Evolutionary conservation across 2,329 filamentous ascomycete species (phyloP), one percentile per base, ranked within the genome.

Genomic region (Cyphellophora europaea): DNA sequence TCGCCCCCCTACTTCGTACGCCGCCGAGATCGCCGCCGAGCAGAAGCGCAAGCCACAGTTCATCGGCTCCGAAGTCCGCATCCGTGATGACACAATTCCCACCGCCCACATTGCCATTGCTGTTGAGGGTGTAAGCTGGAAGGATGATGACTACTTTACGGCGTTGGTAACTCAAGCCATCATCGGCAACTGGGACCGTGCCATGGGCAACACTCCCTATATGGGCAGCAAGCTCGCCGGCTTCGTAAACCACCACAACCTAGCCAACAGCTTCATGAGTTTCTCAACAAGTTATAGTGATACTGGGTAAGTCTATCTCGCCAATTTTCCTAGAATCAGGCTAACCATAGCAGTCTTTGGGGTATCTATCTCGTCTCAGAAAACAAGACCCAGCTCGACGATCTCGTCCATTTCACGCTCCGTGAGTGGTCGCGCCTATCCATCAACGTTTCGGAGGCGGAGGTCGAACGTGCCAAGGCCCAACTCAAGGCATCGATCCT

Each of bases 251-350:
- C 80, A 93, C 67, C 78, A 96, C 69, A 81, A 88, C 63, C 77
- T 98, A 44, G 91, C 91, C 65, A 98, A 94, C 73, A 95, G 88
- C 77, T 98, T 95, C 76, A 98, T 98, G 93, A 93, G 85, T 72
- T 98, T 98, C 72, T 95, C 88, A 49, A 98, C 91, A 50, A 94
- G 86, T 74, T 98, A 98, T 71, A 96, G 88, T 59, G 91, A 98
- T 65, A 98, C 91, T 61, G 91, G 88, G 87, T 94, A 77, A 65
- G 79, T 61, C 33, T 32, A 11, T 3, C 12, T 19, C 11, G n/a
- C n/a, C n/a, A n/a, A n/a, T n/a, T n/a, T n/a, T n/a, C n/a, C n/a
- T n/a, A n/a, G n/a, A n/a, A n/a, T n/a, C n/a, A n/a, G n/a, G n/a
- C n/a, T n/a, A n/a, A n/a, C n/a, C n/a, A n/a, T n/a, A n/a, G n/a